phyloP scores from a whole-genome alignment of 1,139 yeast species.

The Pneumocystis canis region DNA sequence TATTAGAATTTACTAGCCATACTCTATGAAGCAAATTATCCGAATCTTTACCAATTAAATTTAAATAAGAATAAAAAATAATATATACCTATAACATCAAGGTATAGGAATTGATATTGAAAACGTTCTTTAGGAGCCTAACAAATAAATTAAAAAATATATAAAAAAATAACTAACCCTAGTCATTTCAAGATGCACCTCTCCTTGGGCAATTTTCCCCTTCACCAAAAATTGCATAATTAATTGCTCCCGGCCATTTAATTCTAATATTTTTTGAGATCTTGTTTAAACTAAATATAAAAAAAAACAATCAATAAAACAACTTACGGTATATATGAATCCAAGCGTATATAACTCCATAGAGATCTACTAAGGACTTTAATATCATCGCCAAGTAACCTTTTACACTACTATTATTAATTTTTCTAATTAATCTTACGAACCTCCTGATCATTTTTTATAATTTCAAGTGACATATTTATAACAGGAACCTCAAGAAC shows the following conservation, averaged over 20 bases:
- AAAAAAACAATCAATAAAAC: background rate
- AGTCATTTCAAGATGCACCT: conserved; percentile 57
- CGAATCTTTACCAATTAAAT: background rate
- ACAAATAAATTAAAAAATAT: background rate
- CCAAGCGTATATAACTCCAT: background rate
- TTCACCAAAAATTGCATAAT: conserved; percentile 66
- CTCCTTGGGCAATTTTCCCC: conserved; percentile 39
- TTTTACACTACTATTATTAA: background rate
- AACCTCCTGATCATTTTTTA: background rate
- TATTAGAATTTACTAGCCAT: background rate
- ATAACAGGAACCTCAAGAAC: background rate
- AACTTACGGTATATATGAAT: background rate
- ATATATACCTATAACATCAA: background rate
- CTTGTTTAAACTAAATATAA: background rate
- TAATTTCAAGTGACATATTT: background rate
- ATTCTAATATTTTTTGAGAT: conserved; percentile 26
- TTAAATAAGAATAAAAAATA: background rate
- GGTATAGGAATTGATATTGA: background rate
- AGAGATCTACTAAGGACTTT: background rate
- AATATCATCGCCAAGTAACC: background rate
- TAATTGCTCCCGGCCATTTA: conserved; percentile 55
- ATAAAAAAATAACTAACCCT: conserved; percentile 16
- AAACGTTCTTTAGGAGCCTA: background rate
- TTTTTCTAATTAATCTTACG: background rate
- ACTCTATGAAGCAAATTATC: background rate